Evolutionary conservation across 78 protist species (phyloP).

Genomic region (Guillardia theta): DNA sequence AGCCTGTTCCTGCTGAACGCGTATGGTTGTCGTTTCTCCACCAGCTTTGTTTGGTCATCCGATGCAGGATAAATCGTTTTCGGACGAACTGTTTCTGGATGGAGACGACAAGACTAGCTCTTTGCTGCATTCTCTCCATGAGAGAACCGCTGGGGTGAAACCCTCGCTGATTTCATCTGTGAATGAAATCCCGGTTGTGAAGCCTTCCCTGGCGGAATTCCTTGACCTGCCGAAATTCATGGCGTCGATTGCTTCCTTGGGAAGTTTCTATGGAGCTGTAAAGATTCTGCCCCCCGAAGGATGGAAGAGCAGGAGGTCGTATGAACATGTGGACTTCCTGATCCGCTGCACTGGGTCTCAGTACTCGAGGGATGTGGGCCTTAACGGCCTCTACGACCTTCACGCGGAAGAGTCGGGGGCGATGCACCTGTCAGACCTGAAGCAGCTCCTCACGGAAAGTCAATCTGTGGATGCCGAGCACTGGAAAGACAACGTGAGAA

Average conservation of each 20-base stretch:
- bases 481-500: not conserved
- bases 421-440: not conserved
- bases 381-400: not conserved
- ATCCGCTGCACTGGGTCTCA: not conserved
- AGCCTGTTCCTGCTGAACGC: too few relatives aligned
- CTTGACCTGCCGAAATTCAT: not conserved
- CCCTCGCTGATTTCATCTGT: too few relatives aligned
- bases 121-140: too few relatives aligned
- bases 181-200: too few relatives aligned
- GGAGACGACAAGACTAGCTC: too few relatives aligned
- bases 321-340: not conserved
- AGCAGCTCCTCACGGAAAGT: not conserved
- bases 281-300: not conserved
- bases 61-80: too few relatives aligned
- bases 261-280: not conserved
- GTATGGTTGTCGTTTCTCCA: too few relatives aligned
- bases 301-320: not conserved
- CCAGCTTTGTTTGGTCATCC: too few relatives aligned
- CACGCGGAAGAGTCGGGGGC: not conserved
- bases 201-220: too few relatives aligned
- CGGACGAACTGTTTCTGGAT: too few relatives aligned
- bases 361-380: not conserved
- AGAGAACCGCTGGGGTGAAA: too few relatives aligned
- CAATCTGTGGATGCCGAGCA: not conserved
- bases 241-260: not conserved